phyloP scores from a whole-genome alignment of 176 grass and related monocot species.

The Miscanthus lutarioriparius region DNA sequence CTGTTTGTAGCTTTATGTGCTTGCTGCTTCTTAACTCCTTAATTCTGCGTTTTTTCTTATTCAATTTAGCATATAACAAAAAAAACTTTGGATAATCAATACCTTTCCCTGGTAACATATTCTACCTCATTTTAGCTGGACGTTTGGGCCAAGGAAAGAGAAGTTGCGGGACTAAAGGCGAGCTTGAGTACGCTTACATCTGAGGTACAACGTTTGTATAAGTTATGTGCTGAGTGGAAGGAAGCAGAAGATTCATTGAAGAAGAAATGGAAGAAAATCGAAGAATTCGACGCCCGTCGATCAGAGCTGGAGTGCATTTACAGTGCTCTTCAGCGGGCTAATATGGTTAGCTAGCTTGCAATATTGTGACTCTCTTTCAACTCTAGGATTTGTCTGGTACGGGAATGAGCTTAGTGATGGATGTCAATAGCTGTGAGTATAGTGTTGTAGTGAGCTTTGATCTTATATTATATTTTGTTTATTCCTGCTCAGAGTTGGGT shows the following conservation, averaged over 20 bases:
- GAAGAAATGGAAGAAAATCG: slow-evolving; percentile 99
- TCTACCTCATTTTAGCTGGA: slow-evolving; percentile 64
- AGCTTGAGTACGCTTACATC: slow-evolving; percentile 87
- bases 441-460: background rate
- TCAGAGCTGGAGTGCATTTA: slow-evolving; percentile 94
- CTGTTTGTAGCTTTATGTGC: slow-evolving; percentile 1
- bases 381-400: background rate
- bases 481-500: slow-evolving; percentile 9
- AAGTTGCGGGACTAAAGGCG: slow-evolving; percentile 90
- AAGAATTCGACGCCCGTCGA: slow-evolving; percentile 89
- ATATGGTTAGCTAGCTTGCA: slow-evolving; percentile 63
- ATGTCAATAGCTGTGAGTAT: background rate
- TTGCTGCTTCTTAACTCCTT: slow-evolving; percentile 23
- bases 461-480: background rate
- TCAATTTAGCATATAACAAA: slow-evolving; percentile 12
- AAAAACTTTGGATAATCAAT: slow-evolving; percentile 8
- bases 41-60: slow-evolving; percentile 21
- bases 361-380: slow-evolving; percentile 22
- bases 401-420: background rate
- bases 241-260: slow-evolving; percentile 97
- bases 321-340: slow-evolving; percentile 73
- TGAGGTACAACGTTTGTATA: slow-evolving; percentile 89
- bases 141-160: slow-evolving; percentile 94
- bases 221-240: slow-evolving; percentile 95
- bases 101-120: slow-evolving; percentile 34